A percentile compares a stretch with the other conserved stretches of the same genome.
These are phyloP conservation scores for Luvunga scandens DNA, from an alignment of 345 rosid species.

Conservation along the genomic window DNA sequence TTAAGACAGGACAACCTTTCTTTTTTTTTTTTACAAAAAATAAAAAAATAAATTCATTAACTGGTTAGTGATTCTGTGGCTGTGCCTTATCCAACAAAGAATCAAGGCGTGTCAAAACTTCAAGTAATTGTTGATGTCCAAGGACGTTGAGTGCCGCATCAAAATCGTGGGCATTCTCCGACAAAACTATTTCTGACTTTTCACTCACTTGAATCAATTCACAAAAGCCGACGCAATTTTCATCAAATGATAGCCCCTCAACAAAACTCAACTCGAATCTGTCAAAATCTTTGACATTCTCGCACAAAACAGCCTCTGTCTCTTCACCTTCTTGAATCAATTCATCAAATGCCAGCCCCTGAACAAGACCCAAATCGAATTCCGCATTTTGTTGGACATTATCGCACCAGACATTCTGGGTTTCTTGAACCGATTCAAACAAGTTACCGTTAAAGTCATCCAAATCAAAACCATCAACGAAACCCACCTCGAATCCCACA, in stretches of 20 bases:
- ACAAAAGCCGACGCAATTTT: not conserved
- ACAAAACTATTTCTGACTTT: not conserved
- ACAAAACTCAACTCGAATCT: too few relatives aligned
- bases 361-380: not conserved
- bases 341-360: not conserved
- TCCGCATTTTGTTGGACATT: not conserved
- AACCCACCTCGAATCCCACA: not conserved
- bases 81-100: too few relatives aligned
- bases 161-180: not conserved
- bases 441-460: not conserved
- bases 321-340: not conserved
- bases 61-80: too few relatives aligned
- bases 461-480: not conserved
- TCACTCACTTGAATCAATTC: not conserved
- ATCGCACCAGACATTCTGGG: not conserved
- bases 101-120: too few relatives aligned
- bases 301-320: not conserved
- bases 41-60: too few relatives aligned
- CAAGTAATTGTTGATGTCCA: too few relatives aligned
- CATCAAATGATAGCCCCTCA: not conserved
- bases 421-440: not conserved
- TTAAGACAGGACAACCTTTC: too few relatives aligned
- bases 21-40: too few relatives aligned
- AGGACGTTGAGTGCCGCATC: too few relatives aligned
- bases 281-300: not conserved